Evolutionary conservation across 1,139 yeast genomes (phyloP), one percentile per base, ranked within the genome.

Genomic region (Saccharomyces hybrid): DNA sequence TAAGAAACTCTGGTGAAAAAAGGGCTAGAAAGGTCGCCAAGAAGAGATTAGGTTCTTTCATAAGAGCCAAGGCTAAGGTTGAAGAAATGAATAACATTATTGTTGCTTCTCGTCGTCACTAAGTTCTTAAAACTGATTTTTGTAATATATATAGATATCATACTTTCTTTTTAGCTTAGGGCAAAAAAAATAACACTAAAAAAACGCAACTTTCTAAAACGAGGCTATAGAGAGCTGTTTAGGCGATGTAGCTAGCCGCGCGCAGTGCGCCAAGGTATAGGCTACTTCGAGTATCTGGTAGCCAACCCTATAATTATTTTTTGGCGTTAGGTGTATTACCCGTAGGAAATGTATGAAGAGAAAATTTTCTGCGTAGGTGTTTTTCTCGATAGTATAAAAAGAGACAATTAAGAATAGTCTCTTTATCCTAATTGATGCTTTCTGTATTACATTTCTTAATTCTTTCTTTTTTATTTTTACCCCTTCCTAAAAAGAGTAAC

Each of bases 1-100:
- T 95, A 87, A 93, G 99, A 86, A 95, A 95, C 83, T 93, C 97
- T 76, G 97, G 97, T 86, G 99, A 95, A 83, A 95, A 95, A 95
- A 95, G 99, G 84, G 99, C 99, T 71, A 89, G 95, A 88, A 95
- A 95, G 90, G 91, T 95, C 76, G 97, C 98, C 70, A 95, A 95
- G 95, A 93, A 89, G 96, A 93, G 97, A 93, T 89, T 95, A 77
- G 99, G 99, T 81, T 90, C 99, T 73, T 96, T 91, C 87, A 87
- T 86, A 83, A 95, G 99, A 86, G 97, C 99, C 74, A 88, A 89
- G 86, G 95, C 88, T 77, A 95, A 95, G 90, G 95, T 93, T 78
- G 99, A 95, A 82, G 97, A 91, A 81, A 88, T 95, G 93, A 88
- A 83, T 85, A 79, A 82, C 77, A 83, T 93, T 82, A 93, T 95